Evolutionary conservation across 2,329 filamentous ascomycete species (phyloP).

Genomic region (Pseudodiploospora longispora): DNA sequence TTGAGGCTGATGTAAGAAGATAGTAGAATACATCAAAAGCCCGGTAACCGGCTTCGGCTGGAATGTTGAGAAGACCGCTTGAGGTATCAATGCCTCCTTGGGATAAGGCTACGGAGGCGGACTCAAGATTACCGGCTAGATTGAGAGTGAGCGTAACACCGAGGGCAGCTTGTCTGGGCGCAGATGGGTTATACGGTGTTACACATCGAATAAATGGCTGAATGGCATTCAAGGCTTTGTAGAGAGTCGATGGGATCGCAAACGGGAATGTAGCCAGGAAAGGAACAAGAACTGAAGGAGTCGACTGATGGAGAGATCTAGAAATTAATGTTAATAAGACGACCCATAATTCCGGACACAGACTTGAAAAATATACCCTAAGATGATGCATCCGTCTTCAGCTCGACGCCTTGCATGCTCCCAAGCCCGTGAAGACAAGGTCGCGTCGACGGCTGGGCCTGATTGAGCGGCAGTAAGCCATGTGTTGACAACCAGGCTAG

Average conservation of each 20-base stretch:
- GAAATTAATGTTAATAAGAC: background rate
- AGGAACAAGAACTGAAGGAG: slow-evolving; percentile 73
- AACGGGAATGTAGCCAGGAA: slow-evolving; percentile 78
- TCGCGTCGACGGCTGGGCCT: slow-evolving; percentile 67
- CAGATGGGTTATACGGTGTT: slow-evolving; percentile 82
- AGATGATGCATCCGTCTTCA: slow-evolving; percentile 86
- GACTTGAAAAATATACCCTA: slow-evolving; percentile 57
- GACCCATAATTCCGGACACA: background rate
- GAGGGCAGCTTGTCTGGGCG: slow-evolving; percentile 70
- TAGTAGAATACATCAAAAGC: slow-evolving; percentile 99
- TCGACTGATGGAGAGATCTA: slow-evolving; percentile 81
- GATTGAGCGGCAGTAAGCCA: slow-evolving; percentile 77
- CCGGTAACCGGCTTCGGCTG: slow-evolving; percentile 70
- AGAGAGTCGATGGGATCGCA: slow-evolving; percentile 64
- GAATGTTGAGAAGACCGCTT: slow-evolving; percentile 72
- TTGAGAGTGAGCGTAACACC: slow-evolving; percentile 76
- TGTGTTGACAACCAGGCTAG: slow-evolving; percentile 89
- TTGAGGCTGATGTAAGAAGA: slow-evolving; percentile 83
- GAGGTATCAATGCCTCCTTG: slow-evolving; percentile 81
- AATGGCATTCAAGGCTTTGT: slow-evolving; percentile 71
- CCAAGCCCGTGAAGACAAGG: slow-evolving; percentile 77
- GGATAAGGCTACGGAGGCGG: slow-evolving; percentile 68
- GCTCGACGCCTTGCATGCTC: slow-evolving; percentile 91
- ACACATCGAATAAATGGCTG: slow-evolving; percentile 81
- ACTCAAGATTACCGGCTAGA: slow-evolving; percentile 69